phyloP scores from a whole-genome alignment of 257 asterid genomes.

The Penstemon newberryi region DNA sequence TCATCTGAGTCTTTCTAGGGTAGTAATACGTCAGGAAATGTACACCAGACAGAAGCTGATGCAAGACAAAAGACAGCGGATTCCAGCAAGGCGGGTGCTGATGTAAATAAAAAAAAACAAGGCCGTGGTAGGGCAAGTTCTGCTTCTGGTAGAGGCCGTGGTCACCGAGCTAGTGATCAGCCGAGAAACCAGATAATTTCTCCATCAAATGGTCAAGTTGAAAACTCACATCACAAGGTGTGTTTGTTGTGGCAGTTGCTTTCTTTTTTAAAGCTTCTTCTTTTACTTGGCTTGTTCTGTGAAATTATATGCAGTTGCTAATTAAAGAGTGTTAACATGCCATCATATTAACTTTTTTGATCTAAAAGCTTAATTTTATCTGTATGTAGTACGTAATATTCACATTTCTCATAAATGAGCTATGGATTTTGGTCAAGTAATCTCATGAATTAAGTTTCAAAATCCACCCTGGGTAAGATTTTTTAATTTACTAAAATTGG shows the following conservation, averaged over 20 bases:
- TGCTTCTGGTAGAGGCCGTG: slow-evolving; percentile 82
- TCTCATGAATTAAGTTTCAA: background rate
- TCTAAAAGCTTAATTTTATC: background rate
- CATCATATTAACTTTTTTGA: background rate
- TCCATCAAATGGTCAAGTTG: slow-evolving; percentile 63
- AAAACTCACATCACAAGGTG: slow-evolving; percentile 59
- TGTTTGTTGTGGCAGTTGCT: slow-evolving; percentile 27
- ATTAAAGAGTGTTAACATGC: background rate
- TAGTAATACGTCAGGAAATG: slow-evolving; percentile 37
- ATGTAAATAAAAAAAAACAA: slow-evolving; percentile 64
- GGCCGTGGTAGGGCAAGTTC: slow-evolving; percentile 71
- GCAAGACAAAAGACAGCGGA: slow-evolving; percentile 50
- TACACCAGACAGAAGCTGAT: slow-evolving; percentile 50
- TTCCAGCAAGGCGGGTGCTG: slow-evolving; percentile 49
- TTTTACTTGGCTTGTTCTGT: slow-evolving; percentile 12
- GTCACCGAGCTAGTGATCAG: slow-evolving; percentile 63
- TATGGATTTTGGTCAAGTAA: background rate
- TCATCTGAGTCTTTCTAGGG: slow-evolving; percentile 33
- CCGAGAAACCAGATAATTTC: slow-evolving; percentile 48
- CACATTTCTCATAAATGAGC: background rate
- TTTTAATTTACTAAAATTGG: background rate
- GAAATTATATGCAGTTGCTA: slow-evolving; percentile 15
- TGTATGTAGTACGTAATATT: background rate
- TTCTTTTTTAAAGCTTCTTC: slow-evolving; percentile 20
- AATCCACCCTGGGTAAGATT: background rate